These are phyloP conservation scores for Spergularia bocconei DNA, from an alignment of 148 eudicot genomes.

Conservation along the genomic window DNA sequence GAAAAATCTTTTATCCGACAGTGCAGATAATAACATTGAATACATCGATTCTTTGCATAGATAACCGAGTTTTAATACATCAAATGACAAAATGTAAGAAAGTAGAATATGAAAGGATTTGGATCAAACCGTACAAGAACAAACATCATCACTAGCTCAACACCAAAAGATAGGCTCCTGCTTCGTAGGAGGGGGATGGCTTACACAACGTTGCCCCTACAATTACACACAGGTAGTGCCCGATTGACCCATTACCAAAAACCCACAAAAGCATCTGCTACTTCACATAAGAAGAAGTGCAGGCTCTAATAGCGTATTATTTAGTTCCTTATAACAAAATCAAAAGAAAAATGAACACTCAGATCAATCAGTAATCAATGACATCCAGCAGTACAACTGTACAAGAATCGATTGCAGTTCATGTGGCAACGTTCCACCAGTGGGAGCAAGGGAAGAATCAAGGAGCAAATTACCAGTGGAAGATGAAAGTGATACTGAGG, in stretches of 20 bases:
- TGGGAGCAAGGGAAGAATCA: background rate
- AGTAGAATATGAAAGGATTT: too few species aligned
- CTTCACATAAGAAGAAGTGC: background rate
- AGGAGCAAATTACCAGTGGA: constrained; percentile 21
- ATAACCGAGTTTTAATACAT: too few species aligned
- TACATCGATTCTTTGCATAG: too few species aligned
- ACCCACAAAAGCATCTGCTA: background rate
- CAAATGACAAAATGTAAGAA: too few species aligned
- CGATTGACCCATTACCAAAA: background rate
- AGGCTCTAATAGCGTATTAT: background rate
- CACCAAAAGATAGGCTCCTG: background rate
- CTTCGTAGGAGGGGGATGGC: background rate
- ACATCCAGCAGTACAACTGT: background rate
- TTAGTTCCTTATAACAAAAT: background rate
- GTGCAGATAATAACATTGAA: too few species aligned
- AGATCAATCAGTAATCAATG: background rate
- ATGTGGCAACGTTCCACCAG: background rate
- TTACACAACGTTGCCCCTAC: background rate
- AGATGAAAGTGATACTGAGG: constrained; percentile 73
- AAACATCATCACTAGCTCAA: too few species aligned
- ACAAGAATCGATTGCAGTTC: background rate
- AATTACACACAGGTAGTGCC: background rate
- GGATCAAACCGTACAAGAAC: too few species aligned
- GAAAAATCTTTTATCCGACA: too few species aligned
- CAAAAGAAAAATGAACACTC: background rate